Conservation (phyloP, 371 early-diverging fungal species). For the Capniomyces stellatus region DNA sequence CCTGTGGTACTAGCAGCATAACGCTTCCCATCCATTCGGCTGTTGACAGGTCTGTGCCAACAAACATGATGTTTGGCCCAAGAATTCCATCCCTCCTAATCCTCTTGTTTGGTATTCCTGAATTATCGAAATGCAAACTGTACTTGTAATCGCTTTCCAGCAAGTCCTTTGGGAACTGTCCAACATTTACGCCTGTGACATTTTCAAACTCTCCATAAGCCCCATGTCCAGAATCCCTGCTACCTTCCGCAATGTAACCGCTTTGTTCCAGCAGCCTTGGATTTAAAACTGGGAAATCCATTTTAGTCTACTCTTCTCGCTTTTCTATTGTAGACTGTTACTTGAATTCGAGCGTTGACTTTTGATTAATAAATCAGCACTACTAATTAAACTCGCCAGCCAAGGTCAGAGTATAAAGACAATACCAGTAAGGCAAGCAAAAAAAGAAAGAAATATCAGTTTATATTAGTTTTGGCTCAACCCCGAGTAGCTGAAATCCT, state of each 20-base stretch:
- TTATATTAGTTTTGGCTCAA: too few species aligned
- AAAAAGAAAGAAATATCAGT: too few species aligned
- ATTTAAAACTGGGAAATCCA: constrained; percentile 3
- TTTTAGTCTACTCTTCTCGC: neutral
- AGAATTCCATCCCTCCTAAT: constrained; percentile 14
- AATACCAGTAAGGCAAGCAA: too few species aligned
- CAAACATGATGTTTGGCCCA: constrained; percentile 20
- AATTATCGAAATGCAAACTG: neutral
- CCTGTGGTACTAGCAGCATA: constrained; percentile 21
- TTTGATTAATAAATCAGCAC: too few species aligned
- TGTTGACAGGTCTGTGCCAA: constrained; percentile 23
- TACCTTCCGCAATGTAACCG: neutral
- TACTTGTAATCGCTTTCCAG: neutral
- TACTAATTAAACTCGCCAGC: too few species aligned
- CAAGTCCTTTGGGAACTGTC: neutral
- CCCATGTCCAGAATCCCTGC: neutral
- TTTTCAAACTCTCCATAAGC: neutral
- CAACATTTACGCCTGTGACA: neutral
- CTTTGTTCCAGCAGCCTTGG: neutral
- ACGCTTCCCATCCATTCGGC: constrained; percentile 30
- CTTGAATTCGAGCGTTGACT: too few species aligned
- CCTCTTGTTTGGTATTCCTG: constrained; percentile 8
- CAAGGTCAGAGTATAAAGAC: too few species aligned
- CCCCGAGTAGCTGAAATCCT: too few species aligned
- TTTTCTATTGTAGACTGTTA: too few species aligned